Conservation (phyloP, 371 early-diverging fungal genomes). For the Sporodiniella umbellata region DNA sequence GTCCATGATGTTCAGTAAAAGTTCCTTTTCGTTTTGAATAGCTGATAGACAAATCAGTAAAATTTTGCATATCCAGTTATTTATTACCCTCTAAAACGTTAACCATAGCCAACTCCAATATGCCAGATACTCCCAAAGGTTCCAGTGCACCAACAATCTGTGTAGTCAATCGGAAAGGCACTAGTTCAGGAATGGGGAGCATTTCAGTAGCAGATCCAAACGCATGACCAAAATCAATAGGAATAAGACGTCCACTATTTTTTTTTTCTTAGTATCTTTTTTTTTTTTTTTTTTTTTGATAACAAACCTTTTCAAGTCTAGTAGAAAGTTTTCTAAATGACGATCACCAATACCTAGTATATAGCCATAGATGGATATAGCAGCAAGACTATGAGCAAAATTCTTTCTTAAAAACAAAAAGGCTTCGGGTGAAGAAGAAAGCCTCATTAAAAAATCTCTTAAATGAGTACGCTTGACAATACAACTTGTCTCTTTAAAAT, state of each 20-base stretch:
- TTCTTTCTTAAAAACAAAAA: constrained; percentile 56
- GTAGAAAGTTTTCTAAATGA: constrained; percentile 66
- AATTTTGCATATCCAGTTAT: background rate
- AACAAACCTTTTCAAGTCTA: constrained; percentile 51
- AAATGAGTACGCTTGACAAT: constrained; percentile 35
- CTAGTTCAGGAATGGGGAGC: constrained; percentile 66
- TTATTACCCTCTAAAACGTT: constrained; percentile 47
- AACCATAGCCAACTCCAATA: constrained; percentile 56
- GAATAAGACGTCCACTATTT: constrained; percentile 54
- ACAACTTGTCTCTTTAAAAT: constrained; percentile 33
- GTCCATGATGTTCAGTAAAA: constrained; percentile 59
- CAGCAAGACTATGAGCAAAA: constrained; percentile 60
- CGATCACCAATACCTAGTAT: constrained; percentile 74
- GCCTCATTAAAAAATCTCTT: constrained; percentile 44
- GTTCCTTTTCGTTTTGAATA: constrained; percentile 45
- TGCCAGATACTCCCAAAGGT: constrained; percentile 55
- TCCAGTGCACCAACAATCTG: constrained; percentile 53
- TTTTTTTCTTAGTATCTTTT: too few species aligned
- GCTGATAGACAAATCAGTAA: constrained; percentile 30
- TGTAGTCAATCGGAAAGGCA: constrained; percentile 66
- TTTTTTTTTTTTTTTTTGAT: background rate
- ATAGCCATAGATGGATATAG: constrained; percentile 62
- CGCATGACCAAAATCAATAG: constrained; percentile 77
- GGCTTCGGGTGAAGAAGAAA: constrained; percentile 65
- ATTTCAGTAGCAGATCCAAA: constrained; percentile 73